Base-by-base conservation (phyloP, 345 rosid species). In the Conringia planisiliqua region DNA sequence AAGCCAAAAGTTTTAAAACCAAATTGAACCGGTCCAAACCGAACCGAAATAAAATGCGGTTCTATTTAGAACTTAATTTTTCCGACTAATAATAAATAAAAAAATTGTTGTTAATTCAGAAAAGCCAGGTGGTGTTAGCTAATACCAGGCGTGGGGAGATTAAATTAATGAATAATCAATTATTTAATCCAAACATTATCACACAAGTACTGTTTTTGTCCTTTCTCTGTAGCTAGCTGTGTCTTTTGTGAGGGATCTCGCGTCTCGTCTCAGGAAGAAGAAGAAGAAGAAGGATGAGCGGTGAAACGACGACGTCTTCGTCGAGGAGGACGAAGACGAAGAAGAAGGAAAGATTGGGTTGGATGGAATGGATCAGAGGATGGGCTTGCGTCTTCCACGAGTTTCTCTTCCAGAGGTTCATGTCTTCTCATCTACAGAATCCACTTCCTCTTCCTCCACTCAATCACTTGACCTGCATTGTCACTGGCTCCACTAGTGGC, bases 401-500 rank as follows among this genome's bases (percentile, higher is more conserved):
- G 86, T 71, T 87, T 75, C 80, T 93, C 13, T 88, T 94, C 48
- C 95, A 88, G 81, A 86, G 96, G 69, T 83, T 85, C 68, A 70
- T 76, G 85, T 87, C 93, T 3, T 86, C 90, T 76, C 93, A 88
- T 74, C 67, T 94, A 51, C 79, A 79, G 39, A 87, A 86, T 51
- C 98, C 97, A 46, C 51, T 94, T 52, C 85, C 96, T 50, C 79
- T 91, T 72, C 98, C 97, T 68, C 88, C 95, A 0, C 62, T 88
- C 54, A 82, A 79, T 59, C 85, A 86, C 75, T 77, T 87, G 58
- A 89, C 96, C 12, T 88, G 86, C 84, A 78, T 94, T 75, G 91
- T 94, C 66, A 94, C 97, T 27, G 98, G 97, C 67, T 89, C 91
- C 78, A 91, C 98, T 32, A 91, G 95, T 67, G 98, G 96, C 84